phyloP scores from a whole-genome alignment of 495 filamentous ascomycete genomes.

The Delitschia confertaspora region DNA sequence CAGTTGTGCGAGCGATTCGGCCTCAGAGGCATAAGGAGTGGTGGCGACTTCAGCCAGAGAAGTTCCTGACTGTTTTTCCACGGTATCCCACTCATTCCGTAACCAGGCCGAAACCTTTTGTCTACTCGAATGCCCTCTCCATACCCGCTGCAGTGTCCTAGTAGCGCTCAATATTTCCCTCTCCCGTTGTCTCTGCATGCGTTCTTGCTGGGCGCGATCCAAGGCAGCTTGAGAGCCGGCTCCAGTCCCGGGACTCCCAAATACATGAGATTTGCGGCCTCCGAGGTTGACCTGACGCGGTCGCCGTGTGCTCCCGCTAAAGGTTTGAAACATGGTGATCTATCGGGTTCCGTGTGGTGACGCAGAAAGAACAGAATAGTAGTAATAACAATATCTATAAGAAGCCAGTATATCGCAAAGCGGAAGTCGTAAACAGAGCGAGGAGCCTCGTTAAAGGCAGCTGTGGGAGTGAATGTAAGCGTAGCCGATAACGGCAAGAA shows the following conservation, averaged over 20 bases:
- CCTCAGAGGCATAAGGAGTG: conserved; percentile 41
- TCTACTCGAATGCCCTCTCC: conserved; percentile 69
- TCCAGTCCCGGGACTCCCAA: conserved; percentile 43
- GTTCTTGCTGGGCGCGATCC: conserved; percentile 76
- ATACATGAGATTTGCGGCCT: conserved; percentile 70
- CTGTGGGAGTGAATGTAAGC: no score
- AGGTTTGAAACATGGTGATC: conserved; percentile 79
- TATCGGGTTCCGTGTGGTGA: no score
- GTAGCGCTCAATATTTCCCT: conserved; percentile 67
- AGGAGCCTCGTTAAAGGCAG: no score
- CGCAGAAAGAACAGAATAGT: no score
- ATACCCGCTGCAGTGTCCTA: conserved; percentile 66
- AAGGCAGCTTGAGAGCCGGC: conserved; percentile 66
- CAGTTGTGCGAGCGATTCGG: conserved; percentile 38
- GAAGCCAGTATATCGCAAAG: no score
- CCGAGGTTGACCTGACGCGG: conserved; percentile 90
- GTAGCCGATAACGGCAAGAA: no score
- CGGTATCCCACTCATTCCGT: conserved; percentile 59
- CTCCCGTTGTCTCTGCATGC: conserved; percentile 69
- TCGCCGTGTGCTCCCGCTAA: conserved; percentile 77
- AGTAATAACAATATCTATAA: no score
- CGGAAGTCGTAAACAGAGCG: no score
- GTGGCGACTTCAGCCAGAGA: neutral
- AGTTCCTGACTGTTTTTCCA: conserved; percentile 13
- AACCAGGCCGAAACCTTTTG: conserved; percentile 47